Conservation (phyloP, 1,284 basidiomycete species). For the Moesziomyces sp. region DNA sequence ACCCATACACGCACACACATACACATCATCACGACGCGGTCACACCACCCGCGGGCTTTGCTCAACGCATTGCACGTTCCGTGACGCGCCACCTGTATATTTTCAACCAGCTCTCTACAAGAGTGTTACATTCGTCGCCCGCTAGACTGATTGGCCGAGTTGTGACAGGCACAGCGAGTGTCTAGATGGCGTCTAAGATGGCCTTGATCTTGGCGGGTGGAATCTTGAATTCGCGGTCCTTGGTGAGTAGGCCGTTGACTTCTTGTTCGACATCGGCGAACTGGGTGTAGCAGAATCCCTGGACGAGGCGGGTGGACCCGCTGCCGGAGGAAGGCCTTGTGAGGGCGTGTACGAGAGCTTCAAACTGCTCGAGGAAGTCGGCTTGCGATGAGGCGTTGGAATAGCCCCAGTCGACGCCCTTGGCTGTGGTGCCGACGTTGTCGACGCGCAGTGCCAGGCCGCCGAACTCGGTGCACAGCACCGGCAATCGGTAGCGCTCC, state of each 20-base stretch:
- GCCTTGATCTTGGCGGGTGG: slow-evolving; percentile 33
- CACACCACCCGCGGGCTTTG: background rate
- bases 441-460: slow-evolving; percentile 27
- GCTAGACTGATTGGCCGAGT: too few relatives aligned
- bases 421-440: slow-evolving; percentile 11
- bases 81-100: background rate
- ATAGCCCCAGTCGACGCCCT: slow-evolving; percentile 43
- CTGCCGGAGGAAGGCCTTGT: background rate
- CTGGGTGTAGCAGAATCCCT: slow-evolving; percentile 56
- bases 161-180: background rate
- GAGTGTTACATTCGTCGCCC: background rate
- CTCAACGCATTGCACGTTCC: background rate
- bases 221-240: slow-evolving; percentile 37
- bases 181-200: slow-evolving; percentile 32
- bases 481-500: slow-evolving; percentile 18
- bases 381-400: slow-evolving; percentile 24
- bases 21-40: background rate
- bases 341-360: slow-evolving; percentile 25
- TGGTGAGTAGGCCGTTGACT: slow-evolving; percentile 46
- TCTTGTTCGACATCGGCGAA: slow-evolving; percentile 48
- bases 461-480: slow-evolving; percentile 52
- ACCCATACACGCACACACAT: background rate
- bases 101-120: background rate
- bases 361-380: slow-evolving; percentile 28
- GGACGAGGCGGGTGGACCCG: slow-evolving; percentile 24